A percentile compares a stretch with the other conserved stretches of the same genome.
These are phyloP conservation scores for Cucurbita argyrosperma DNA, from an alignment of 306 rosid species.

Conservation along the genomic window DNA sequence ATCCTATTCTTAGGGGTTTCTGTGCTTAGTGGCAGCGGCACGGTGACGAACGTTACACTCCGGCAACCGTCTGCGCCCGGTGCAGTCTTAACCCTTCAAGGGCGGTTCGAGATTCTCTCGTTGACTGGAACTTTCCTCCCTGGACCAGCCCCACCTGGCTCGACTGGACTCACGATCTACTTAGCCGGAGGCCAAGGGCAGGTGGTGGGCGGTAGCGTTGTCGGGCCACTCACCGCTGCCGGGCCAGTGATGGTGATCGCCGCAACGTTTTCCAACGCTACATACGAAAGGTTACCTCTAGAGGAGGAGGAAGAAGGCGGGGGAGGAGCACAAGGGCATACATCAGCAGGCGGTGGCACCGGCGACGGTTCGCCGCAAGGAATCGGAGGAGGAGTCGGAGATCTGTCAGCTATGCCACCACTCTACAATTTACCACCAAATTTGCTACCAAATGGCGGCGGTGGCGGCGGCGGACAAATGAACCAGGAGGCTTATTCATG, in stretches of 20 bases:
- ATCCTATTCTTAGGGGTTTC: conserved; percentile 16
- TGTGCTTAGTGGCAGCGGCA: conserved; percentile 53
- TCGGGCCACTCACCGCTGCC: conserved; percentile 53
- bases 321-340: conserved; percentile 6
- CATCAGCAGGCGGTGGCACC: conserved; percentile 12
- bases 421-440: conserved; percentile 31
- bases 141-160: conserved; percentile 48
- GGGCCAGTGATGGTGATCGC: conserved; percentile 75
- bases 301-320: conserved; percentile 46
- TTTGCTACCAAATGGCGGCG: conserved; percentile 40
- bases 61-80: conserved; percentile 49
- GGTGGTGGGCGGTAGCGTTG: conserved; percentile 63
- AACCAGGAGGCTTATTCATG: conserved; percentile 59
- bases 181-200: conserved; percentile 72
- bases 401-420: conserved; percentile 10
- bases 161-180: conserved; percentile 60
- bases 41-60: conserved; percentile 54
- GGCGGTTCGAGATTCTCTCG: conserved; percentile 65
- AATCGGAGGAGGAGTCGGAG: conserved; percentile 23
- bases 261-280: conserved; percentile 66
- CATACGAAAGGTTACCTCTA: conserved; percentile 60
- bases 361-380: conserved; percentile 19
- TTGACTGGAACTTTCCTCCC: conserved; percentile 58
- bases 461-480: conserved; percentile 43
- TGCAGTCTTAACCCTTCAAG: conserved; percentile 52